Evolutionary conservation across 2,329 filamentous ascomycete genomes (phyloP).

Genomic region (Venturia effusa): DNA sequence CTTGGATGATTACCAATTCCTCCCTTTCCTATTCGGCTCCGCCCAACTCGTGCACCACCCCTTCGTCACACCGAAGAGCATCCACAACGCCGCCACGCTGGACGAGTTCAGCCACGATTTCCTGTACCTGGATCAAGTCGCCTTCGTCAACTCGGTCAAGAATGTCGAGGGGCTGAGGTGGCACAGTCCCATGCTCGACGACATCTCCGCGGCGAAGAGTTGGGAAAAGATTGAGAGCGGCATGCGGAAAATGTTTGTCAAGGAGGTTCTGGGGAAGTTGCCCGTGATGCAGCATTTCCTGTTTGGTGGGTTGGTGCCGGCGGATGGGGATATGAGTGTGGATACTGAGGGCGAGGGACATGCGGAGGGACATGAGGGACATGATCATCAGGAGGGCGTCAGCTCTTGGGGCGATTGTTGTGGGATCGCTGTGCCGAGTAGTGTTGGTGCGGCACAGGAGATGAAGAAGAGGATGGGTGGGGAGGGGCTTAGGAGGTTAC

Average conservation of each 20-base stretch:
- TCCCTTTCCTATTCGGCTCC: constrained; percentile 41
- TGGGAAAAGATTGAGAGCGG: constrained; percentile 91
- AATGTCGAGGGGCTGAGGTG: constrained; percentile 88
- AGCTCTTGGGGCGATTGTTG: constrained; percentile 88
- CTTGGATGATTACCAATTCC: constrained; percentile 43
- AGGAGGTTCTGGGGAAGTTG: constrained; percentile 83
- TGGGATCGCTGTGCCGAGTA: constrained; percentile 93
- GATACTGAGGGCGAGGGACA: constrained; percentile 43
- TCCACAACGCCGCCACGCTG: constrained; percentile 78
- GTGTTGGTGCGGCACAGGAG: constrained; percentile 81
- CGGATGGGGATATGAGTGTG: constrained; percentile 68
- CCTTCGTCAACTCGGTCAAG: constrained; percentile 93
- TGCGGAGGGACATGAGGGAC: constrained; percentile 31
- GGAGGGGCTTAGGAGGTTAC: constrained; percentile 58
- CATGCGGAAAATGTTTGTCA: constrained; percentile 94
- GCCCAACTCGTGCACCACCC: constrained; percentile 54
- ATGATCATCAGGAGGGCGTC: constrained; percentile 34
- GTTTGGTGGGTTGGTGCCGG: constrained; percentile 77
- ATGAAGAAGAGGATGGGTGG: constrained; percentile 59
- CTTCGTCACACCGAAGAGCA: constrained; percentile 42
- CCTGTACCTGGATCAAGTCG: constrained; percentile 84
- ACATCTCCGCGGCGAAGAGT: constrained; percentile 80
- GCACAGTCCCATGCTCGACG: constrained; percentile 97
- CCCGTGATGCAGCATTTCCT: constrained; percentile 99
- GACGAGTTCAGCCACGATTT: constrained; percentile 80